Base-by-base conservation (phyloP, 2,329 filamentous ascomycete species). In the Alternaria alternata region DNA sequence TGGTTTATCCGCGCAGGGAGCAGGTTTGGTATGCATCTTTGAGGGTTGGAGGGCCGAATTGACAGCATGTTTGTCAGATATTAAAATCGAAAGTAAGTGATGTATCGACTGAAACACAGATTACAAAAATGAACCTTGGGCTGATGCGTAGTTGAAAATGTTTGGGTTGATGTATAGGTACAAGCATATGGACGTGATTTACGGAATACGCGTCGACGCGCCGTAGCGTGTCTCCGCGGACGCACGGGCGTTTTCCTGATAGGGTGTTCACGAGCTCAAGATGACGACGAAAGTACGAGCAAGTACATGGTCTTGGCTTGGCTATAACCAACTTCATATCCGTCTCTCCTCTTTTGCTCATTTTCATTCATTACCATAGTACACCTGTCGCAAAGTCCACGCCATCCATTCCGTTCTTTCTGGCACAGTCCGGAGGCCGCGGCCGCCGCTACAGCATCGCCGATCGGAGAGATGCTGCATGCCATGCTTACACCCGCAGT, bases 1-100 rank as follows among this genome's bases (percentile, higher is more conserved):
- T 96, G 90, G 70, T 94, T 86, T 72, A 97, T 87, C 55, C 88
- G 87, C 71, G 92, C 95, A 4, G 94, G 93, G 14, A 97, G 84
- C 20, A 97, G 81, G 72, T 97, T 90, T 4, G 90, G 86, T 0
- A 83, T 87, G 55, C 82, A 82, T 60, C 83, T 83, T 43, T 71
- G 60, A 1, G 70, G 57, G 3, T 69, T 62, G 34, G 73, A 51
- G 51, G 73, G 51, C 32, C 79, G 75, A 39, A 85, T 78, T 43
- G 82, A 73, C 26, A 85, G 76, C 83, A 85, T 85, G 44, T 34
- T 64, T 26, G 38, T 20, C 7, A 30, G 22, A 32, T 51, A 3
- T 38, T 5, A 16, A 41, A 1, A 9, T 38, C 22, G 16, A 20
- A 7, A 16, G 22, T 39, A 4, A 2, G 34, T 18, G 16, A 4